These are phyloP conservation scores for Pyrenochaeta sp. DNA, from an alignment of 2,329 filamentous ascomycete species.

Conservation along the genomic window DNA sequence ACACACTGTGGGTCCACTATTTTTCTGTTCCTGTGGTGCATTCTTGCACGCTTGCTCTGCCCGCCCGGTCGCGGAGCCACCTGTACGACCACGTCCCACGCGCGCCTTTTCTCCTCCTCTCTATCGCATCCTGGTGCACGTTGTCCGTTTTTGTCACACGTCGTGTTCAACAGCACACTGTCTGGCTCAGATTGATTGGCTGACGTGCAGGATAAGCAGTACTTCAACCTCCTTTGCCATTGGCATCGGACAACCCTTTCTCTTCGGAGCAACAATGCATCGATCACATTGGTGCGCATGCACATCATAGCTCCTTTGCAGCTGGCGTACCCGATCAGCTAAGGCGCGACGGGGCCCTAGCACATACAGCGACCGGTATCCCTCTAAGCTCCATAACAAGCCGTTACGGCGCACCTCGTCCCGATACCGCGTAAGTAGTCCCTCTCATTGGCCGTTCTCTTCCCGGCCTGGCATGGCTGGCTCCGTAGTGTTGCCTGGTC, in stretches of 20 bases:
- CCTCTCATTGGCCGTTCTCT: constrained; percentile 49
- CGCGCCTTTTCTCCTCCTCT: constrained; percentile 32
- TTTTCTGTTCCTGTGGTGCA: constrained; percentile 45
- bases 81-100: constrained; percentile 47
- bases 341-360: constrained; percentile 60
- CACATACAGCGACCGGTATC: constrained; percentile 55
- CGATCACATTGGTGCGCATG: constrained; percentile 56
- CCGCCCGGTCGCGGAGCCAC: constrained; percentile 46
- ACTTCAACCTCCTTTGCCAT: constrained; percentile 53
- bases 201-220: constrained; percentile 54
- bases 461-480: constrained; percentile 43
- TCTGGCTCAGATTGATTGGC: constrained; percentile 48
- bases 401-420: constrained; percentile 62
- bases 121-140: constrained; percentile 42
- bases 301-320: constrained; percentile 55
- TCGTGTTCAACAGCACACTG: constrained; percentile 42
- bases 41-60: constrained; percentile 40
- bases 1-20: constrained; percentile 40
- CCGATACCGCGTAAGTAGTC: constrained; percentile 64
- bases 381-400: constrained; percentile 58
- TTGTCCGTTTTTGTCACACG: constrained; percentile 50
- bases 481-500: constrained; percentile 50
- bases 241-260: constrained; percentile 55
- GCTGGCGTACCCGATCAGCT: constrained; percentile 57
- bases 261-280: constrained; percentile 57